A percentile compares a stretch with the other conserved stretches of the same genome.
phyloP scores from a whole-genome alignment of 139 green algal genomes.

The Coccomyxa sp. region DNA sequence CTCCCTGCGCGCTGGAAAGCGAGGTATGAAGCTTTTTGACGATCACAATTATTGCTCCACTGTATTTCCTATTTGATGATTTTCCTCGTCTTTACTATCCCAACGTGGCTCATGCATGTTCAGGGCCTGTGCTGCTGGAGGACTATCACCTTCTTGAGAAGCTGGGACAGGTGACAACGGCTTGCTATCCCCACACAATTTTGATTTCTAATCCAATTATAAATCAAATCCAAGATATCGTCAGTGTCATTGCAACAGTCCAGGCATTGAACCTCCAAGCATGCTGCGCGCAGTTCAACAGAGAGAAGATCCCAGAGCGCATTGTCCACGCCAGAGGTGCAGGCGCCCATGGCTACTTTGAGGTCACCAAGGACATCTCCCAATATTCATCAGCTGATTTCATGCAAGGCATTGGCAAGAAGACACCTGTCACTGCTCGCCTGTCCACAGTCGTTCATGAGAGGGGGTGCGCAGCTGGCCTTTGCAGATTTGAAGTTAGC shows the following conservation, averaged over 20 bases:
- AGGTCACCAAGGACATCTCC: slow-evolving; percentile 52
- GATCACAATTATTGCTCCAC: neutral
- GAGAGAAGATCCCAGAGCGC: slow-evolving; percentile 36
- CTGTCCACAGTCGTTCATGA: slow-evolving; percentile 62
- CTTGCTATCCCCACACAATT: no score
- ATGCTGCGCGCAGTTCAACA: neutral
- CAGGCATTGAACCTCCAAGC: no score
- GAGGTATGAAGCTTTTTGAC: neutral
- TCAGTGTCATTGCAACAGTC: no score
- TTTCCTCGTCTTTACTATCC: neutral
- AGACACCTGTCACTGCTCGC: slow-evolving; percentile 46
- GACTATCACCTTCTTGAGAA: slow-evolving; percentile 50
- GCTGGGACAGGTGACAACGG: neutral
- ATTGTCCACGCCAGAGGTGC: slow-evolving; percentile 26
- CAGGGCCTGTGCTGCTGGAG: slow-evolving; percentile 36
- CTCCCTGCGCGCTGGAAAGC: neutral
- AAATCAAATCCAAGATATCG: no score
- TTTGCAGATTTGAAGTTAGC: neutral
- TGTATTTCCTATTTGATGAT: neutral
- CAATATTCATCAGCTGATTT: slow-evolving; percentile 53
- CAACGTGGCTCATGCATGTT: neutral
- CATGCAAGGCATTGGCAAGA: slow-evolving; percentile 40
- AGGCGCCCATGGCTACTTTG: slow-evolving; percentile 28
- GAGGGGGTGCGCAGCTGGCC: slow-evolving; percentile 16
- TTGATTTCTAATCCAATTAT: no score